A percentile compares a stretch with the other conserved stretches of the same genome.
Conservation (phyloP, 768 basidiomycete genomes). For the Termitomyces sp. region DNA sequence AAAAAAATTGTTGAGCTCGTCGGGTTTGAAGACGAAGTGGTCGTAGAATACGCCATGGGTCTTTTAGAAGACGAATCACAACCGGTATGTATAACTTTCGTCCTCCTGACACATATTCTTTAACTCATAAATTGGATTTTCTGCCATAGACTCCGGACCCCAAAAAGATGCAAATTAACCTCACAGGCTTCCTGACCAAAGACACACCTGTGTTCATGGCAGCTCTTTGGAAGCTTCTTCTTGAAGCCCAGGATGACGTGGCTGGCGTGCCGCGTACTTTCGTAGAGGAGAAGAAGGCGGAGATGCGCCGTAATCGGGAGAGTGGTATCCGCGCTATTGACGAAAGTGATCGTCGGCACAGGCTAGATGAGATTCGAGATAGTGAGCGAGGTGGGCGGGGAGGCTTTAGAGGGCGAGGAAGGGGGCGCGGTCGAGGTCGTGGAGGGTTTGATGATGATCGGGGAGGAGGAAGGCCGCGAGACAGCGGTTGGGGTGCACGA, state of each 20-base stretch:
- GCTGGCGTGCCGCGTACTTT: constrained; percentile 89
- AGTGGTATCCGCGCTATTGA: constrained; percentile 61
- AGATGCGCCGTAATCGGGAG: constrained; percentile 70
- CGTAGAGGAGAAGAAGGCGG: constrained; percentile 88
- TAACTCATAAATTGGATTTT: neutral
- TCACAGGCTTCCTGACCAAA: constrained; percentile 89
- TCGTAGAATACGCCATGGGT: constrained; percentile 95
- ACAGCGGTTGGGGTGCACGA: constrained; percentile 67
- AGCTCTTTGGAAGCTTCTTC: constrained; percentile 83
- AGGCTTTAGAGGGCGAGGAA: constrained; percentile 47
- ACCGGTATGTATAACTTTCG: constrained; percentile 49
- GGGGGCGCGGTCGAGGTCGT: constrained; percentile 54
- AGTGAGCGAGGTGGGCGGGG: constrained; percentile 48
- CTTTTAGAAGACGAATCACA: constrained; percentile 82
- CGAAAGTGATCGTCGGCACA: constrained; percentile 63
- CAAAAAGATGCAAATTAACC: constrained; percentile 90
- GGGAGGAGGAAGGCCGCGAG: constrained; percentile 50
- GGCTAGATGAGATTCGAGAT: constrained; percentile 66
- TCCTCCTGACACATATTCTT: neutral
- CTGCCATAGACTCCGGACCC: constrained; percentile 75
- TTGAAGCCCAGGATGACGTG: constrained; percentile 86
- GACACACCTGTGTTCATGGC: constrained; percentile 86
- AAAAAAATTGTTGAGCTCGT: constrained; percentile 88
- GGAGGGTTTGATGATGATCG: constrained; percentile 41
- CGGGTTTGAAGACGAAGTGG: constrained; percentile 95